Evolutionary conservation across 176 grass and related monocot species (phyloP).

Genomic region (Puya raimondii): DNA sequence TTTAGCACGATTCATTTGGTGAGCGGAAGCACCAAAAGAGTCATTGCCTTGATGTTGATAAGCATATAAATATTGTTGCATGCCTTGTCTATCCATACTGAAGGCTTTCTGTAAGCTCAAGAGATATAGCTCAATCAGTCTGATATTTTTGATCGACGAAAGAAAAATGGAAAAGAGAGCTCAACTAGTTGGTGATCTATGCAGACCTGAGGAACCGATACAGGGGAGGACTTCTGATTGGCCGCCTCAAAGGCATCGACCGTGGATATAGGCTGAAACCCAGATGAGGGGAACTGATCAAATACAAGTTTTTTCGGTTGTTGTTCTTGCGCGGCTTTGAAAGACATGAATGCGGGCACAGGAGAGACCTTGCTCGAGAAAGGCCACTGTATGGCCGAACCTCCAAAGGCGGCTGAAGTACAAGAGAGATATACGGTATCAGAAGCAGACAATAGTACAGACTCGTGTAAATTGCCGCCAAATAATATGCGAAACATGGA

Average conservation of each 20-base stretch:
- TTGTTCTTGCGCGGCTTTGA: constrained; percentile 37
- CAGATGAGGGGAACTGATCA: constrained; percentile 39
- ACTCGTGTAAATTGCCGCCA: no score
- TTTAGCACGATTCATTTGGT: constrained; percentile 32
- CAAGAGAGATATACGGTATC: not conserved
- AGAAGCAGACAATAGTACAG: constrained; percentile 14
- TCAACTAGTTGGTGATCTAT: not conserved
- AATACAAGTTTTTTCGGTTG: constrained; percentile 21
- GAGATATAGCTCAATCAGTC: not conserved
- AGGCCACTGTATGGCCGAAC: constrained; percentile 51
- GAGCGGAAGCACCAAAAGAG: constrained; percentile 22
- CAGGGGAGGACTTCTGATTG: constrained; percentile 14
- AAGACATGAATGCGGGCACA: constrained; percentile 54
- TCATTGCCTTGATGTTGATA: constrained; percentile 17
- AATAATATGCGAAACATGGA: no score
- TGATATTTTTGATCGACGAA: not conserved
- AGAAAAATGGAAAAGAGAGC: not conserved
- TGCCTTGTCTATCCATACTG: constrained; percentile 16
- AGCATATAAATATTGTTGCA: constrained; percentile 24
- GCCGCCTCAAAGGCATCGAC: constrained; percentile 26
- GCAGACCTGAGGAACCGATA: constrained; percentile 38
- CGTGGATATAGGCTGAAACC: constrained; percentile 21
- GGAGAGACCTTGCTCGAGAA: constrained; percentile 35
- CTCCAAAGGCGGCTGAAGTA: constrained; percentile 39
- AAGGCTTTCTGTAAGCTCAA: constrained; percentile 30